Conservation (phyloP, 139 green algal genomes). For the Picochlorum costavermella region DNA sequence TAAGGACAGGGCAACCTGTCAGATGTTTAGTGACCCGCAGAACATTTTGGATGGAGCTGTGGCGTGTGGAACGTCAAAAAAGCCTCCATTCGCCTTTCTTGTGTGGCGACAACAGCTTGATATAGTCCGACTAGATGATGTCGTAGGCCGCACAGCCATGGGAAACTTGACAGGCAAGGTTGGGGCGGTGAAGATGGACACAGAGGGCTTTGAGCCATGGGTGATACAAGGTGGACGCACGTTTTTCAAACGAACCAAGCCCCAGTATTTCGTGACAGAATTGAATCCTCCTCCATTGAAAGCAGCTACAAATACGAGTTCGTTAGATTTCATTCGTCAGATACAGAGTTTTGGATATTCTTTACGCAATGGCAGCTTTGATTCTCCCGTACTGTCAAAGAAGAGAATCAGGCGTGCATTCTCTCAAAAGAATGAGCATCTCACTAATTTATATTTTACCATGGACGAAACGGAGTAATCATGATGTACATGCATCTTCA, state of each 20-base stretch:
- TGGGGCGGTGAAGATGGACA: conserved; percentile 10
- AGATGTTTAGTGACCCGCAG: not conserved
- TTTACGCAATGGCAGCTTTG: not conserved
- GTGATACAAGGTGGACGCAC: conserved; percentile 3
- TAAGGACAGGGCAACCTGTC: not conserved
- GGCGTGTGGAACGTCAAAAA: not conserved
- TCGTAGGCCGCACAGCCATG: not conserved
- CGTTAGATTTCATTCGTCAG: not conserved
- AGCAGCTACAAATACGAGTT: not conserved
- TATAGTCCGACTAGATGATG: not conserved
- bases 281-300: not conserved
- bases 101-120: conserved; percentile 1
- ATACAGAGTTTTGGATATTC: not conserved
- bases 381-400: no score
- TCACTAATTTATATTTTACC: no score
- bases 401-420: no score
- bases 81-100: not conserved
- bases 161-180: not conserved
- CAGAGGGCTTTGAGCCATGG: conserved; percentile 11
- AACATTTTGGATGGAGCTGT: conserved; percentile 4
- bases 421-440: no score
- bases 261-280: not conserved
- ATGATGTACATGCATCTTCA: no score
- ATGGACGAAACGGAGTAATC: no score
- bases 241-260: conserved; percentile 3